A percentile compares a stretch with the other conserved stretches of the same genome.
Evolutionary conservation across 2,329 filamentous ascomycete genomes (phyloP).

Genomic region (Drechslerella dactyloides): DNA sequence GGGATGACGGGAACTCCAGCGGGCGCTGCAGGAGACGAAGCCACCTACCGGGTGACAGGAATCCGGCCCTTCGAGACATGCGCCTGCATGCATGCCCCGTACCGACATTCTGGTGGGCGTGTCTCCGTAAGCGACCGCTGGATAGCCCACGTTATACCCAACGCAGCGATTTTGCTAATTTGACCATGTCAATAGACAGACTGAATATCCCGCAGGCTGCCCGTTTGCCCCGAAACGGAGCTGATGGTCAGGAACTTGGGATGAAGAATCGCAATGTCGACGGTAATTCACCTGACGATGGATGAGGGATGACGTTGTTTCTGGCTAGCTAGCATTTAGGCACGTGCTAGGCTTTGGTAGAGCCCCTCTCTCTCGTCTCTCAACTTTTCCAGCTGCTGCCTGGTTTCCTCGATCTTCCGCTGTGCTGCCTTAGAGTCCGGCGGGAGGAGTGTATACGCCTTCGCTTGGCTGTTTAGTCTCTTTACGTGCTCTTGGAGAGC

Average conservation of each 20-base stretch:
- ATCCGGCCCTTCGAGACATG: slow-evolving; percentile 27
- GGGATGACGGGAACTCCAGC: slow-evolving; percentile 25
- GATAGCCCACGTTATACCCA: not conserved
- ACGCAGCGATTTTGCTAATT: not conserved
- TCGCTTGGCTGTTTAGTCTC: slow-evolving; percentile 68
- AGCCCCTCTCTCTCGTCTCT: slow-evolving; percentile 71
- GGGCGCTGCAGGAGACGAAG: slow-evolving; percentile 40
- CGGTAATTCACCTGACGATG: not conserved
- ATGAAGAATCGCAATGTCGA: not conserved
- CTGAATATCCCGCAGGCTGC: not conserved
- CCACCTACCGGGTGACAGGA: slow-evolving; percentile 30
- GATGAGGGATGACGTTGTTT: too few relatives aligned
- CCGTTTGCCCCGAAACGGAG: not conserved
- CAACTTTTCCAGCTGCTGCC: slow-evolving; percentile 68
- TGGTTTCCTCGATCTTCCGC: slow-evolving; percentile 71
- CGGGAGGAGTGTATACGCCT: slow-evolving; percentile 73
- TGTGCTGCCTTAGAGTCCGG: slow-evolving; percentile 73
- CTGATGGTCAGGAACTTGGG: not conserved
- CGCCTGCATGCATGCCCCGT: slow-evolving; percentile 18
- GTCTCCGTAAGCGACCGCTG: slow-evolving; percentile 7
- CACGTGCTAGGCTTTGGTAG: slow-evolving; percentile 70
- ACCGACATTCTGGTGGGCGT: slow-evolving; percentile 33
- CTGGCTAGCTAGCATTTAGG: slow-evolving; percentile 6
- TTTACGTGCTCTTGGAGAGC: slow-evolving; percentile 66
- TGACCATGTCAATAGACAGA: not conserved